Evolutionary conservation across 2,329 filamentous ascomycete species (phyloP).

Genomic region (Fusarium anguioides): DNA sequence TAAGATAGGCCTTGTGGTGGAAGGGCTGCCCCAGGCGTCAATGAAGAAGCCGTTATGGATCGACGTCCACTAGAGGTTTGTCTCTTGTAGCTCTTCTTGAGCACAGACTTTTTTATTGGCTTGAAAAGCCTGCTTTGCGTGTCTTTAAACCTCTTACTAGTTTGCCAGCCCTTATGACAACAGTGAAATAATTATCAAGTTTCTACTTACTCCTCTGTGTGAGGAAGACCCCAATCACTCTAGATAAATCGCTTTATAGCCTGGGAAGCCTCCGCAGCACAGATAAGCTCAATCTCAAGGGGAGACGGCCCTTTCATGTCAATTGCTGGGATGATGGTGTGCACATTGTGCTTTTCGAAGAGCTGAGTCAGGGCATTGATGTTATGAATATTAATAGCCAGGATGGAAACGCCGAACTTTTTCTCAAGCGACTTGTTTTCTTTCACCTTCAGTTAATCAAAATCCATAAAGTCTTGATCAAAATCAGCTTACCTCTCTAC

Average conservation of each 20-base stretch:
- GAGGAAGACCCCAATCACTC: conserved; percentile 7
- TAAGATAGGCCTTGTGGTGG: neutral
- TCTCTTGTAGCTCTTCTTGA: conserved; percentile 13
- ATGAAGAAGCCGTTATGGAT: conserved; percentile 15
- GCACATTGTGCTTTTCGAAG: conserved; percentile 9
- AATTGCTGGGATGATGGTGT: conserved; percentile 4
- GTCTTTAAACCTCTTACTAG: neutral
- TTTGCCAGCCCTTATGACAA: neutral
- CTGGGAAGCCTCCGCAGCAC: neutral
- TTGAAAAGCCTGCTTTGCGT: neutral
- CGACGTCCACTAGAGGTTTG: conserved; percentile 3
- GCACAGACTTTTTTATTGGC: conserved; percentile 10
- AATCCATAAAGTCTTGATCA: fast-evolving
- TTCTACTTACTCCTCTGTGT: conserved; percentile 1
- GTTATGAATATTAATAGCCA: neutral
- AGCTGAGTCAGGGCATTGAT: neutral
- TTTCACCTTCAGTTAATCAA: neutral
- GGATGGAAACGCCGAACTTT: neutral
- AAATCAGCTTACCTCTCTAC: neutral
- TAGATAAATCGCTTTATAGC: neutral
- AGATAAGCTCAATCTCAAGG: conserved; percentile 1
- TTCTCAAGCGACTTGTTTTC: neutral
- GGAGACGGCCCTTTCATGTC: neutral
- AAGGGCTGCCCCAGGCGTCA: conserved; percentile 15
- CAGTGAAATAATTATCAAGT: neutral